phyloP scores from a whole-genome alignment of 306 rosid genomes.

The Betula pendula region DNA sequence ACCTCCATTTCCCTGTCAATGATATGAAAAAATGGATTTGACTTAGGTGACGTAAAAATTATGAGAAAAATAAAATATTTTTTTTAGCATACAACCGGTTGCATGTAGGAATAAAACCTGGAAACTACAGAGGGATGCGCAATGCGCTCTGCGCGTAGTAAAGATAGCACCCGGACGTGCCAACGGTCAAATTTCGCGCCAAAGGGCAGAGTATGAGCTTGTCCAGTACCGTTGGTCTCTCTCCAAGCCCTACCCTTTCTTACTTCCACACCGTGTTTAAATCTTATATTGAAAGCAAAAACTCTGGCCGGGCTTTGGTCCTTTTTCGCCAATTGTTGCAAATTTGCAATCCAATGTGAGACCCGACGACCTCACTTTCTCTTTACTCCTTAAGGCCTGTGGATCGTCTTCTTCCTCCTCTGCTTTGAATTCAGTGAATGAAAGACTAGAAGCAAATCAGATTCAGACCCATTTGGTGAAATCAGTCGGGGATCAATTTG shows the following conservation, averaged over 20 bases:
- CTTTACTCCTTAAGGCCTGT: conserved; percentile 60
- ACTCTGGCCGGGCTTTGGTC: conserved; percentile 22
- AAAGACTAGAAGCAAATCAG: conserved; percentile 42
- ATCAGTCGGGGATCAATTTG: conserved; percentile 43
- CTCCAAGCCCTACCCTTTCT: conserved; percentile 33
- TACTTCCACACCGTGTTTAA: conserved; percentile 50
- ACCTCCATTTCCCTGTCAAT: no score
- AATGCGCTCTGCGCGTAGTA: neutral
- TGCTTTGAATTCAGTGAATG: conserved; percentile 4
- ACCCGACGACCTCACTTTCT: conserved; percentile 54
- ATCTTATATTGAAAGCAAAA: conserved; percentile 26
- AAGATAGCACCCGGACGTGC: neutral
- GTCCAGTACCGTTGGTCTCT: conserved; percentile 30
- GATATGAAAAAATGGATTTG: no score
- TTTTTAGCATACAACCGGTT: no score
- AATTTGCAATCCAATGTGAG: conserved; percentile 26
- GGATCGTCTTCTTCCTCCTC: conserved; percentile 34
- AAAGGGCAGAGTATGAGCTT: conserved; percentile 39
- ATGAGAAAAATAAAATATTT: no score
- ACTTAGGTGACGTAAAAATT: no score
- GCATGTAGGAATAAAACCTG: no score
- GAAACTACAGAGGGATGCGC: neutral
- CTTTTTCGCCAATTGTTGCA: conserved; percentile 49
- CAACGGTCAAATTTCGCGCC: conserved; percentile 15
- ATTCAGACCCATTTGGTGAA: conserved; percentile 53